Evolutionary conservation across 148 eudicot species (phyloP), one percentile per base, ranked within the genome.

Genomic region (Mesembryanthemum crystallinum): DNA sequence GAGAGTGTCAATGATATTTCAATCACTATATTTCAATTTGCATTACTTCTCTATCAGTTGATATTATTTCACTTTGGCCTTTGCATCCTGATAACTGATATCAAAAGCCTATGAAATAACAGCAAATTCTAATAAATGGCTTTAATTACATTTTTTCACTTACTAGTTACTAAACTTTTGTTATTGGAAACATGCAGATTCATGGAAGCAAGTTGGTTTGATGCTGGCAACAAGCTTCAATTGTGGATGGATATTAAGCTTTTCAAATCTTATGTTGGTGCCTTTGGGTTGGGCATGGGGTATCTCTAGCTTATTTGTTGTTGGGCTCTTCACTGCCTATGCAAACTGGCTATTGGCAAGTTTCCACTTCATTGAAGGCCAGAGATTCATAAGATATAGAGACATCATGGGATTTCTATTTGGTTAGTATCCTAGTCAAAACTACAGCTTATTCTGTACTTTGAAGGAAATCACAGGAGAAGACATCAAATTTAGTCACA

Each of bases 261-360:
- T 83, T 77, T 86, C 92, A 39, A 83, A 81, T 51, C 80, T 87
- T 33, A 89, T 83, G 78, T n/a, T 86, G 77, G 88, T 83, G 74
- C 89, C 92, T 25, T 59, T 87, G 58, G 83, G 89, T 55, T 89
- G 92, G 92, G 72, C 30, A 27, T 87, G 89, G 88, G 92, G 92
- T 47, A 74, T 86, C 29, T 13, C 73, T 5, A n/a, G 88, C 83
- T 73, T 87, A 69, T 6, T 78, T 61, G 76, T 85, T 24, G 75
- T 86, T 5, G 92, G 80, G 25, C 25, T 87, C 75, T 85, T 83
- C 61, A 68, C 83, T 33, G 83, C 82, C 72, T 85, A 87, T 43
- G 80, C 89, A 64, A 89, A 80, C 83, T 85, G 89, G 87, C 80
- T 89, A 30, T 62, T 86, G 77, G 88, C 89, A 11, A 83, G 71